Evolutionary conservation across 768 basidiomycete species (phyloP), one percentile per base, ranked within the genome.

Genomic region (Mycena haematopus): DNA sequence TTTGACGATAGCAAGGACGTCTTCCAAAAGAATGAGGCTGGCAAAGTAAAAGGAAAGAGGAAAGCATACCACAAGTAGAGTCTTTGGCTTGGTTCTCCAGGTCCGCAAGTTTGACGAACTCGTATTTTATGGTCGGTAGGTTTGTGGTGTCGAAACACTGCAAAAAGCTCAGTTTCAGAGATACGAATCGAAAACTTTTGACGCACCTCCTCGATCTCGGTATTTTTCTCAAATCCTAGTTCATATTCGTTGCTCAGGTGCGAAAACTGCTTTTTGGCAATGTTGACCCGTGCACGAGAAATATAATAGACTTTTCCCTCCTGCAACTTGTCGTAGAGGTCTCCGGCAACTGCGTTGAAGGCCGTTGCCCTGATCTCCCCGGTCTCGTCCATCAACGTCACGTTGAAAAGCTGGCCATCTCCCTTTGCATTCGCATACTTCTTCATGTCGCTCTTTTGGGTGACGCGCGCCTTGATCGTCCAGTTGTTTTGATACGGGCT

Each of bases 401-500:
- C 88, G 68, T 82, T 95, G 79, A 99, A 99, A 17, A 99, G 80
- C 72, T 98, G 95, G 38, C 97, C 96, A 69, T 99, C 97, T 33
- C 97, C 97, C 13, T 87, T 82, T 62, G 83, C 79, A 73, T 96
- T 99, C 4, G 91, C 90, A 86, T 90, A 99, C n/a, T 85, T 84
- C 68, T 86, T 90, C 71, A 99, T 87, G 0, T 98, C 97, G 1
- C 86, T 86, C 75, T 96, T 98, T 65, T 91, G 86, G 14, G 88
- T 91, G 52, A 98, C 93, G 44, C 93, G 90, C 29, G 93, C 96
- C 74, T 95, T 95, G 81, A 99, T 96, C 11, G 93, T 95, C 97
- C 97, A 99, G 75, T 93, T 93, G 79, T 96, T 98, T 76, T 97
- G 95, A 70, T 98, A 99, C 10, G 96, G 96, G 71, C 92, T 95